phyloP scores from a whole-genome alignment of 768 basidiomycete species.

The Naganishia onofrii region DNA sequence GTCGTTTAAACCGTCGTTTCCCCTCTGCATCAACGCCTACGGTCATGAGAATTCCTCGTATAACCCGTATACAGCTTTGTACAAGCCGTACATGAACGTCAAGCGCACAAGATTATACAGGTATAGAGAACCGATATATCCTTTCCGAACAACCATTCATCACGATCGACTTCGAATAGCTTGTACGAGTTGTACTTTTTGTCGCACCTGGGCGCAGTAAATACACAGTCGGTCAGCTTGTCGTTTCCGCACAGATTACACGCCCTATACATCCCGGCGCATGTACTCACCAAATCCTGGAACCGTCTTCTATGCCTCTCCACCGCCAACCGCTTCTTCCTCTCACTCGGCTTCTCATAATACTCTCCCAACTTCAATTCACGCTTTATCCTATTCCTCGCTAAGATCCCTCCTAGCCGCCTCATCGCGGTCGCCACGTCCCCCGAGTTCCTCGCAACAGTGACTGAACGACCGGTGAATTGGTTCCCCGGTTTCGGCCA shows the following conservation, averaged over 20 bases:
- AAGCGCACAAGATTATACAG: too few species aligned
- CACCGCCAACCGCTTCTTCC: conserved; percentile 34
- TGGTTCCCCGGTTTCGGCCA: conserved; percentile 26
- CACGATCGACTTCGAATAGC: conserved; percentile 21
- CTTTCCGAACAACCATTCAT: background rate
- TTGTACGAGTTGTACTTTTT: conserved; percentile 39
- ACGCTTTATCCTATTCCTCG: conserved; percentile 35
- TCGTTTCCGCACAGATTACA: background rate
- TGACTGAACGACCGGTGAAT: conserved; percentile 26
- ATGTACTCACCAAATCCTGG: conserved; percentile 37
- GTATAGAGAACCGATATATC: background rate
- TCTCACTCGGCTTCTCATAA: conserved; percentile 41
- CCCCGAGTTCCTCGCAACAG: background rate
- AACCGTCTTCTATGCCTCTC: conserved; percentile 42
- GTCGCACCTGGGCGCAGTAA: conserved; percentile 35
- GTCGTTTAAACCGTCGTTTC: too few species aligned
- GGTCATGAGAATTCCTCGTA: too few species aligned
- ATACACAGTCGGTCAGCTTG: background rate
- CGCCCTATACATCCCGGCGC: too few species aligned
- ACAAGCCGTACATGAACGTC: background rate
- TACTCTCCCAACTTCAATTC: conserved; percentile 35
- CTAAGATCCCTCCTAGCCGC: conserved; percentile 29
- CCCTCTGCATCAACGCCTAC: too few species aligned
- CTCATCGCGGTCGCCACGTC: conserved; percentile 20
- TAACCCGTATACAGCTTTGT: too few species aligned